Evolutionary conservation across 1,284 basidiomycete species (phyloP), one percentile per base, ranked within the genome.

Genomic region (Puccinia sorghi): DNA sequence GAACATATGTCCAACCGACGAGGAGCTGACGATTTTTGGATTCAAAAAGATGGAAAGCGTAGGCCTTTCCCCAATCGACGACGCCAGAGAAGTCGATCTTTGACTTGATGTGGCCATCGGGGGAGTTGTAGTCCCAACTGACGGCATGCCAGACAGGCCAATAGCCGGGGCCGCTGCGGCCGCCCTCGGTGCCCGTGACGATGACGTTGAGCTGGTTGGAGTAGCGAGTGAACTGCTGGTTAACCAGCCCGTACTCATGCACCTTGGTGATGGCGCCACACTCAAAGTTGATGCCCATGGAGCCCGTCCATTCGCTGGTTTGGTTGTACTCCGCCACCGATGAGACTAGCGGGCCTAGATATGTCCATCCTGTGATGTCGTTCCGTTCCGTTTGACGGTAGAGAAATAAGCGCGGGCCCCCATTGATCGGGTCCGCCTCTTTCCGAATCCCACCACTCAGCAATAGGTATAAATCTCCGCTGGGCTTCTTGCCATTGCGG

Each of bases 1-100:
- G 43, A 57, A 78, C 76, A 61, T 82, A 82, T 22, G 80, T 80
- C 81, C 81, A 82, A 27, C 82, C 82, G 54, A 82, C 66, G 3
- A 79, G 8, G 9, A 82, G 75, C 13, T 76, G 79, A 12, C 81
- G 81, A 22, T 66, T 72, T 20, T 72, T 71, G 2, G 76, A 63
- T 46, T 80, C 76, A 76, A 82, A 82, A 39, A 71, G 37, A 69
- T 80, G 76, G 57, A 79, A 82, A 20, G 82, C 82, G 72, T 82
- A 82, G 0, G 80, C 72, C 22, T 50, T 75, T 52, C 82, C 82
- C 82, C 82, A 82, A 73, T 82, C 82, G 7, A 79, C 66, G 13
- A 82, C 81, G 57, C 81, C 81, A 8, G 57, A 74, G 22, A 74
- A 72, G 15, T 80, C 64, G 12, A 69, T 41, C 50, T 74, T 43